A percentile compares a stretch with the other conserved stretches of the same genome.
phyloP scores from a whole-genome alignment of 805 yeast species.

The Saccharomycopsis malanga region DNA sequence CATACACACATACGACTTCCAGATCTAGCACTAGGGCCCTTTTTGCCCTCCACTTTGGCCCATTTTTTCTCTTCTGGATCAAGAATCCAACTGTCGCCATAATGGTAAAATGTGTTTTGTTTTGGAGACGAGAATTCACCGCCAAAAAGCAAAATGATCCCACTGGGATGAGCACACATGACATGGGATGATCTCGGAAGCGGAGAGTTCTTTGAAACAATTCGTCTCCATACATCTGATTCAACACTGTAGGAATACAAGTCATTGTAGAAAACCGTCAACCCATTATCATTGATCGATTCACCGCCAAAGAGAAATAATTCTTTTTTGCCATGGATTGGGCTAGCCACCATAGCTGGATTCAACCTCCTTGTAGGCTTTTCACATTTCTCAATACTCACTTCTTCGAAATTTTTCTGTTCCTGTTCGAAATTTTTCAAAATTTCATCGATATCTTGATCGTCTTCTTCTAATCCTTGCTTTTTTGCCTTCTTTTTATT shows the following conservation, averaged over 20 bases:
- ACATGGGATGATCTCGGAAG: conserved; percentile 91
- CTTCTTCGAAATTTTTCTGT: conserved; percentile 71
- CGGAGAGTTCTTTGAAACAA: conserved; percentile 79
- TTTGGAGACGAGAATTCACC: conserved; percentile 97
- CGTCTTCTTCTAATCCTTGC: conserved; percentile 74
- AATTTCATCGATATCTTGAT: conserved; percentile 78
- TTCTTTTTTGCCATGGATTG: conserved; percentile 70
- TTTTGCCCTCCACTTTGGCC: conserved; percentile 74
- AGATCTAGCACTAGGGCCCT: conserved; percentile 78
- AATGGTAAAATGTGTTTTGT: conserved; percentile 91
- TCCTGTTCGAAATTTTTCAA: conserved; percentile 70
- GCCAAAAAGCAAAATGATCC: conserved; percentile 79
- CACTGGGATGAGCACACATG: conserved; percentile 88
- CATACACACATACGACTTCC: conserved; percentile 88
- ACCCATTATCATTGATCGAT: conserved; percentile 37
- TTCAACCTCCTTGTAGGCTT: conserved; percentile 68
- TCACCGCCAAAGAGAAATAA: conserved; percentile 90
- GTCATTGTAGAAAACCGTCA: conserved; percentile 75
- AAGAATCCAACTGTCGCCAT: conserved; percentile 92
- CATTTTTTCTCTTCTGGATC: conserved; percentile 83
- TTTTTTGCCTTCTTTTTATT: conserved; percentile 70
- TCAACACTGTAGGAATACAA: conserved; percentile 66
- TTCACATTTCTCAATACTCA: conserved; percentile 48
- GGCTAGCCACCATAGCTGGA: conserved; percentile 67
- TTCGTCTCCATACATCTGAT: conserved; percentile 72